Percentiles rank a stretch among this genome's conserved stretches.
These are phyloP conservation scores for Fraxinus americana DNA, from an alignment of 257 asterid species.

Conservation along the genomic window DNA sequence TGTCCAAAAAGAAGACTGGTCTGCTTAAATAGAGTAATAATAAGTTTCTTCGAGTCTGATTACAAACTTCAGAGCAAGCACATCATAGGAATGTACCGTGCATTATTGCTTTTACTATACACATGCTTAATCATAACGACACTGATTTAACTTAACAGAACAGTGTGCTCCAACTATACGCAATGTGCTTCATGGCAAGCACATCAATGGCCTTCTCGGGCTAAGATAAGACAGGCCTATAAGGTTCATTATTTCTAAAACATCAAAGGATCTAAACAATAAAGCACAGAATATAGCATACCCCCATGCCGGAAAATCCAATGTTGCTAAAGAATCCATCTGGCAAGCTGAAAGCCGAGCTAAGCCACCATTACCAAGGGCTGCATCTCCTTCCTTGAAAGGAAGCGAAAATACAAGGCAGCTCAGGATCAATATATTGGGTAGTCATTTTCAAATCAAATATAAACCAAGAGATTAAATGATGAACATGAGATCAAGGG, in stretches of 20 bases:
- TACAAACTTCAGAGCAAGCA: neutral
- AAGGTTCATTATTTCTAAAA: neutral
- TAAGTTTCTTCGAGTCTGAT: neutral
- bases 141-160: neutral
- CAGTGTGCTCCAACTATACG: constrained; percentile 1
- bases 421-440: neutral
- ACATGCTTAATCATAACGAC: neutral
- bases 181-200: neutral
- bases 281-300: constrained; percentile 18
- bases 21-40: neutral
- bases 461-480: constrained; percentile 4
- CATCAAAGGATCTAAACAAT: neutral
- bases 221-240: constrained; percentile 6
- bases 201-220: neutral
- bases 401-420: constrained; percentile 4
- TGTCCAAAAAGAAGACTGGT: neutral
- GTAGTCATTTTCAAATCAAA: neutral
- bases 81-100: neutral
- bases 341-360: constrained; percentile 60
- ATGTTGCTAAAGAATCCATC: constrained; percentile 59
- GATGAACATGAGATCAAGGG: neutral
- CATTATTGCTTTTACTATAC: neutral
- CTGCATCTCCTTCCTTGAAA: constrained; percentile 57
- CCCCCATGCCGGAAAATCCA: constrained; percentile 61
- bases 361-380: constrained; percentile 59